Evolutionary conservation across 441 rosid genomes (phyloP).

Genomic region (Adansonia gregorii): DNA sequence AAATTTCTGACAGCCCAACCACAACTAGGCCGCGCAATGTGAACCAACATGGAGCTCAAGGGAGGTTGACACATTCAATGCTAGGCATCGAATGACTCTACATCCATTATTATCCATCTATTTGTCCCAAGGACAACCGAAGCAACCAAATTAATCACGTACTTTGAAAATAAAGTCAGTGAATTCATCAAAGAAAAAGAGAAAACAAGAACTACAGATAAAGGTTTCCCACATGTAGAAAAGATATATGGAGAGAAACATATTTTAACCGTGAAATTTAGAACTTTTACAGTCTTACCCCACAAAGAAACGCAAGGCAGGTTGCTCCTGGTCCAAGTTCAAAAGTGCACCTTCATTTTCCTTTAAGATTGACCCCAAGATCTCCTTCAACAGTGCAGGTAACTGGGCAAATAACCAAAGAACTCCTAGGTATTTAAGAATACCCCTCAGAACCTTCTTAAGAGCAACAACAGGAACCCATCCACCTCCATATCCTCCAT

Average conservation of each 20-base stretch:
- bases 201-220: background rate
- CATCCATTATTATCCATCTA: constrained; percentile 13
- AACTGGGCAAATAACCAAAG: constrained; percentile 89
- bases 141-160: constrained; percentile 1
- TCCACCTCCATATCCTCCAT: constrained; percentile 99
- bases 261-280: constrained; percentile 17
- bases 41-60: background rate
- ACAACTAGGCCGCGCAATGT: background rate
- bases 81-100: constrained; percentile 12
- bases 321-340: constrained; percentile 99
- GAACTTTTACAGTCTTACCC: constrained; percentile 64
- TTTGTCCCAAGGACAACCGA: constrained; percentile 9
- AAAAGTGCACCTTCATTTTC: constrained; percentile 95
- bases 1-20: background rate
- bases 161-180: background rate
- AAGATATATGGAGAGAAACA: constrained; percentile 12
- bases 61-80: background rate
- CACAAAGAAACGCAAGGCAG: constrained; percentile 96
- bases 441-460: constrained; percentile 93
- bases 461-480: constrained; percentile 99
- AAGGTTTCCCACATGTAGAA: background rate
- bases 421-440: constrained; percentile 90
- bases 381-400: constrained; percentile 87
- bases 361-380: constrained; percentile 92
- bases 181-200: background rate